These are phyloP conservation scores for Stentor coeruleus DNA, from an alignment of 73 alveolate genomes.

Conservation along the genomic window DNA sequence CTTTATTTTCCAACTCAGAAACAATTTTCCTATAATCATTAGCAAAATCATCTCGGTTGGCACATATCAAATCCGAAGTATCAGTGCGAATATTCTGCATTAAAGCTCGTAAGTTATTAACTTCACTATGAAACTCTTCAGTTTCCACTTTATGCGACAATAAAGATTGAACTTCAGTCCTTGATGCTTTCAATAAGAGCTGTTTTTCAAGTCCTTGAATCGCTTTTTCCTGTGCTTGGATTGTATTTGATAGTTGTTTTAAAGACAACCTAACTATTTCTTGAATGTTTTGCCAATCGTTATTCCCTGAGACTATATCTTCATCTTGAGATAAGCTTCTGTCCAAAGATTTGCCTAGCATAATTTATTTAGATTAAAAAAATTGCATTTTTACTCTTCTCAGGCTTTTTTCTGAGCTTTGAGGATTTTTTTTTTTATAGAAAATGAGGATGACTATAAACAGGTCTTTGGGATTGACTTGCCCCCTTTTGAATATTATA, in stretches of 20 bases:
- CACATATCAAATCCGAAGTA: neutral
- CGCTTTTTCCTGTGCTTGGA: neutral
- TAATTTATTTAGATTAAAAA: no score
- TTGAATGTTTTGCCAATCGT: neutral
- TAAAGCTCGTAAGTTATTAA: neutral
- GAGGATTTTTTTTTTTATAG: no score
- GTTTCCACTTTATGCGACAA: neutral
- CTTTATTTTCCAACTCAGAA: neutral
- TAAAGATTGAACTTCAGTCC: neutral
- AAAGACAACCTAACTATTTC: neutral
- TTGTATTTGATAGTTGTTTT: neutral
- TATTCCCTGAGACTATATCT: neutral
- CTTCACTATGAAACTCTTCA: neutral
- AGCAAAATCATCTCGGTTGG: neutral
- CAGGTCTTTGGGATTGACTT: no score
- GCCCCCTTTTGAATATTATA: no score
- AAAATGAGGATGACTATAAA: no score
- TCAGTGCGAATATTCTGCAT: neutral
- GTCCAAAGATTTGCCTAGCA: conserved; percentile 1
- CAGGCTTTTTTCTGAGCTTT: no score
- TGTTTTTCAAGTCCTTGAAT: neutral
- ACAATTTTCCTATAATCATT: neutral
- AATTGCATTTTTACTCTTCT: no score
- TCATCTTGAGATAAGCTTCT: neutral
- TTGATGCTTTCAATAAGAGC: neutral